Conservation (phyloP, 208 protist genomes). For the Novymonas esmeraldas region DNA sequence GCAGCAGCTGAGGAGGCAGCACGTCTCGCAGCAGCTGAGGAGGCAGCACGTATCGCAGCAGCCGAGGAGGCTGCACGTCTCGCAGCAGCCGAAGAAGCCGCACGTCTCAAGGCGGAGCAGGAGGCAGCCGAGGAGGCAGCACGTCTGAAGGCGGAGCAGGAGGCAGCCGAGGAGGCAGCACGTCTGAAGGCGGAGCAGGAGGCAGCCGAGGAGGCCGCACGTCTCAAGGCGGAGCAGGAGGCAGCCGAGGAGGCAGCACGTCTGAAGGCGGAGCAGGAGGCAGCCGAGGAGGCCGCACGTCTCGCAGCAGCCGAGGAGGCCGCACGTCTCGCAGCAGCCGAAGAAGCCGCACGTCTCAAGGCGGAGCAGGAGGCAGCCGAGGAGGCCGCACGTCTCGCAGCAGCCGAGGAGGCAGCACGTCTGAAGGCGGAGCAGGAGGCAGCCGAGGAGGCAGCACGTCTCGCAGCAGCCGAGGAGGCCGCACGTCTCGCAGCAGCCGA, state of each 20-base stretch:
- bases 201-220: slow-evolving; percentile 7
- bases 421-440: slow-evolving; percentile 10
- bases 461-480: neutral
- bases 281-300: slow-evolving; percentile 5
- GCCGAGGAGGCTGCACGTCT: slow-evolving; percentile 5
- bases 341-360: slow-evolving; percentile 6
- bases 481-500: slow-evolving; percentile 6
- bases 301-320: neutral
- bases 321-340: neutral
- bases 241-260: slow-evolving; percentile 2
- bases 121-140: slow-evolving; percentile 9
- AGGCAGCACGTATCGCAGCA: no score
- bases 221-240: neutral
- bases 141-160: slow-evolving; percentile 7
- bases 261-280: neutral
- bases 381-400: slow-evolving; percentile 1
- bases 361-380: slow-evolving; percentile 10
- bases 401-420: slow-evolving; percentile 1
- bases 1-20: neutral
- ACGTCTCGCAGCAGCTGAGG: slow-evolving; percentile 1
- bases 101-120: slow-evolving; percentile 6
- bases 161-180: neutral
- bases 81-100: neutral
- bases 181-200: neutral
- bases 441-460: slow-evolving; percentile 7